phyloP scores from a whole-genome alignment of 768 basidiomycete genomes.

The Daedalea quercina region DNA sequence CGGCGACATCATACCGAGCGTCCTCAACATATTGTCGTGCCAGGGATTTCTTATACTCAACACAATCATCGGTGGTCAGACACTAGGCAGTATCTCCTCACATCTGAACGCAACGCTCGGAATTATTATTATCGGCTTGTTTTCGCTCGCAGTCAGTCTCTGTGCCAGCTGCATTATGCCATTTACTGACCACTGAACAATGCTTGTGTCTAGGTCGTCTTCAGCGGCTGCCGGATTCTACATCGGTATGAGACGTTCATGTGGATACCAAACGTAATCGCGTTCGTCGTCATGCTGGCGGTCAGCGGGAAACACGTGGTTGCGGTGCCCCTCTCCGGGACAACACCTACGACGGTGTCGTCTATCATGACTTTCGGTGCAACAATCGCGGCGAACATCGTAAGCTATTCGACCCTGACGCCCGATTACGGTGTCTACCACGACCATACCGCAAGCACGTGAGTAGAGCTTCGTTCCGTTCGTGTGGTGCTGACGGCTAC shows the following conservation, averaged over 20 bases:
- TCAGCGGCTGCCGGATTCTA: conserved; percentile 20
- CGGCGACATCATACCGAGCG: conserved; percentile 30
- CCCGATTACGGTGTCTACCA: conserved; percentile 49
- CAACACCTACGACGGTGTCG: conserved; percentile 23
- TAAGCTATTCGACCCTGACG: conserved; percentile 34
- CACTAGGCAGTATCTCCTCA: conserved; percentile 32
- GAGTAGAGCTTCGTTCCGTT: background rate
- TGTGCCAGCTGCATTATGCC: background rate
- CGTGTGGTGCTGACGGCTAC: background rate
- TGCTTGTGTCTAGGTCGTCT: background rate
- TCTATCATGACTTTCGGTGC: conserved; percentile 37
- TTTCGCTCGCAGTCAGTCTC: conserved; percentile 28
- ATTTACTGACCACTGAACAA: background rate
- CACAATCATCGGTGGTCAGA: conserved; percentile 43
- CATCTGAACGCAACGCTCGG: conserved; percentile 27
- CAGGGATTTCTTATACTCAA: conserved; percentile 43
- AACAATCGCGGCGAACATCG: conserved; percentile 34
- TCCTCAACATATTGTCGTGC: conserved; percentile 36
- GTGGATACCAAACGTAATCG: conserved; percentile 34
- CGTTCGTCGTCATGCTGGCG: conserved; percentile 31
- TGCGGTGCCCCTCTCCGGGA: conserved; percentile 11
- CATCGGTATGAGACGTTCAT: conserved; percentile 33
- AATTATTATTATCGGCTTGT: conserved; percentile 35
- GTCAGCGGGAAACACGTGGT: conserved; percentile 29
- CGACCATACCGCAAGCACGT: conserved; percentile 19